Evolutionary conservation across 1,284 basidiomycete species (phyloP).

Genomic region (Cryptococcus jaspeensis): DNA sequence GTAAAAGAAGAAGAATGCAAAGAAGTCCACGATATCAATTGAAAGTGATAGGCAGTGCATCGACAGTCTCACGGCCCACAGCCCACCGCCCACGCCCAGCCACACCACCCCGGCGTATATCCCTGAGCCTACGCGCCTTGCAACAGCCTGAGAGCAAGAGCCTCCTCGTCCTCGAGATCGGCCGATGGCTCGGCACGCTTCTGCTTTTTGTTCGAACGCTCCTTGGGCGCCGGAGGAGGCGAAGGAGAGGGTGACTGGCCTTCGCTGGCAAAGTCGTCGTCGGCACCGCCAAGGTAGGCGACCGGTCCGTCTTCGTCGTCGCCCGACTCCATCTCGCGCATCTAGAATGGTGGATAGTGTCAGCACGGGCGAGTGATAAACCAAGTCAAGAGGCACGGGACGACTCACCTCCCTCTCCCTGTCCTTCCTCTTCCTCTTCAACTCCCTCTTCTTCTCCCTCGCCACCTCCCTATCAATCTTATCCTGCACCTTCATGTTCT

Average conservation of each 20-base stretch:
- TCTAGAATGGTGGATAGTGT: background rate
- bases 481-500: constrained; percentile 69
- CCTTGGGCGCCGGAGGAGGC: constrained; percentile 12
- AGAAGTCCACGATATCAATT: too few relatives aligned
- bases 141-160: constrained; percentile 44
- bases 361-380: background rate
- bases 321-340: constrained; percentile 4
- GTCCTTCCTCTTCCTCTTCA: constrained; percentile 80
- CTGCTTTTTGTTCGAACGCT: constrained; percentile 18
- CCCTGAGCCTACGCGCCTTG: constrained; percentile 19
- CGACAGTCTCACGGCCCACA: too few relatives aligned
- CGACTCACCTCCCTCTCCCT: constrained; percentile 64
- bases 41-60: too few relatives aligned
- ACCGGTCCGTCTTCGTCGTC: constrained; percentile 21
- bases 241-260: constrained; percentile 11
- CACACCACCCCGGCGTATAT: too few relatives aligned
- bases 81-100: too few relatives aligned
- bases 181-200: constrained; percentile 10
- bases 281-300: constrained; percentile 26
- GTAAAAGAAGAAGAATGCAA: too few relatives aligned
- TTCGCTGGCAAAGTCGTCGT: constrained; percentile 15
- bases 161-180: constrained; percentile 48
- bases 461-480: constrained; percentile 76
- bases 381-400: background rate
- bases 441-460: constrained; percentile 81